A percentile compares a stretch with the other conserved stretches of the same genome.
Evolutionary conservation across 371 early-diverging fungal genomes (phyloP).

Genomic region (Synchytrium microbalum): DNA sequence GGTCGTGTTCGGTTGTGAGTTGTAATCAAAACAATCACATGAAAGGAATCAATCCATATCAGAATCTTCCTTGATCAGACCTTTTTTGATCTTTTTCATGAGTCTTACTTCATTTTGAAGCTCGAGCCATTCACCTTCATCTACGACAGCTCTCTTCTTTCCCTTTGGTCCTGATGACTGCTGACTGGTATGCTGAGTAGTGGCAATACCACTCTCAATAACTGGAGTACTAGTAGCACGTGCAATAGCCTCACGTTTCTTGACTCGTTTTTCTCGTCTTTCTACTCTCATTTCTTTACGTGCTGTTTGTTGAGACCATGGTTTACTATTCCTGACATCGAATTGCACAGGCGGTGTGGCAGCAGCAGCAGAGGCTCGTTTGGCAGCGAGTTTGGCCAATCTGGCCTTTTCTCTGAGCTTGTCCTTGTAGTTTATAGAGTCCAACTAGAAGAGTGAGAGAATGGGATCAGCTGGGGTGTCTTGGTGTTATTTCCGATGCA

Average conservation of each 20-base stretch:
- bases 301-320: constrained; percentile 70
- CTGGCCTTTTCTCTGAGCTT: constrained; percentile 72
- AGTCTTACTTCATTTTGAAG: not conserved
- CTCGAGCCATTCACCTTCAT: constrained; percentile 1
- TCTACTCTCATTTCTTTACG: constrained; percentile 55
- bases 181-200: not conserved
- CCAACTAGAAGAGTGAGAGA: constrained; percentile 24
- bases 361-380: constrained; percentile 10
- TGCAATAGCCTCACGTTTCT: constrained; percentile 30
- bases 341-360: constrained; percentile 6
- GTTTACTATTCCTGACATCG: constrained; percentile 12
- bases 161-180: not conserved
- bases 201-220: not conserved
- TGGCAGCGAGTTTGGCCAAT: constrained; percentile 41
- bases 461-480: not conserved
- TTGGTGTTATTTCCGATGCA: not conserved
- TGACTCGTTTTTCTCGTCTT: constrained; percentile 61
- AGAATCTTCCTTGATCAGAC: not conserved
- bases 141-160: constrained; percentile 1
- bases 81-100: constrained; percentile 1
- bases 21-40: no score
- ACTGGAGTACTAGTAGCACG: not conserved
- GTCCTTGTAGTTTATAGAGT: constrained; percentile 56
- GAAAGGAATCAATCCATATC: no score
- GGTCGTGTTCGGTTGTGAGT: no score